phyloP scores from a whole-genome alignment of 768 basidiomycete species.

The Crucibulum laeve region DNA sequence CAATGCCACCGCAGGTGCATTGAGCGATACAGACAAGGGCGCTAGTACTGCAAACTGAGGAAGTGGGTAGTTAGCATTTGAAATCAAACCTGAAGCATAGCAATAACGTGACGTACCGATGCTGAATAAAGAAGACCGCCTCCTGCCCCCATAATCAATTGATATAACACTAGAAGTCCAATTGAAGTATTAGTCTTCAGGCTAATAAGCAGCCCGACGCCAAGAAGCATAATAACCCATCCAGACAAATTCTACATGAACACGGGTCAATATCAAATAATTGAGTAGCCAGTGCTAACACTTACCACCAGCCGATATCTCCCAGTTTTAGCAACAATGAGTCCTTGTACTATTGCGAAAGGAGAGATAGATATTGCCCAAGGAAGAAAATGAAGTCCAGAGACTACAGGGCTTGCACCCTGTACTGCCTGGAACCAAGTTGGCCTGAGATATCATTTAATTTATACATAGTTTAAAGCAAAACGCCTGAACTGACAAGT shows the following conservation, averaged over 20 bases:
- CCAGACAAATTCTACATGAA: no score
- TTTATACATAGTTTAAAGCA: neutral
- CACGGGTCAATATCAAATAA: no score
- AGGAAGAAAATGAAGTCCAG: constrained; percentile 29
- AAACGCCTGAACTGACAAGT: constrained; percentile 5
- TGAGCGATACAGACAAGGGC: constrained; percentile 31
- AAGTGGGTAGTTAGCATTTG: no score
- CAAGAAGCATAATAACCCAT: neutral
- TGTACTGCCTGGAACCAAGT: constrained; percentile 33
- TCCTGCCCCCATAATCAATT: no score
- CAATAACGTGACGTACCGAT: no score
- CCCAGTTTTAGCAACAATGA: constrained; percentile 18
- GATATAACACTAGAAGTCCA: no score
- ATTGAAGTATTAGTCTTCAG: no score
- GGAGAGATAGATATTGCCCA: constrained; percentile 27
- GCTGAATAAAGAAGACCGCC: no score
- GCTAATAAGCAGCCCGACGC: no score
- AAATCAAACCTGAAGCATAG: no score
- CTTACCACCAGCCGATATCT: constrained; percentile 20
- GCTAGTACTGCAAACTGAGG: constrained; percentile 45
- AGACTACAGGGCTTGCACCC: constrained; percentile 24
- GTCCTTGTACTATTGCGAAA: constrained; percentile 29
- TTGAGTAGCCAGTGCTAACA: no score
- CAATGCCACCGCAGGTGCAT: constrained; percentile 40
- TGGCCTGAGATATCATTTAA: constrained; percentile 5